phyloP scores from a whole-genome alignment of 2,329 filamentous ascomycete genomes.

The Exserohilum turcica region DNA sequence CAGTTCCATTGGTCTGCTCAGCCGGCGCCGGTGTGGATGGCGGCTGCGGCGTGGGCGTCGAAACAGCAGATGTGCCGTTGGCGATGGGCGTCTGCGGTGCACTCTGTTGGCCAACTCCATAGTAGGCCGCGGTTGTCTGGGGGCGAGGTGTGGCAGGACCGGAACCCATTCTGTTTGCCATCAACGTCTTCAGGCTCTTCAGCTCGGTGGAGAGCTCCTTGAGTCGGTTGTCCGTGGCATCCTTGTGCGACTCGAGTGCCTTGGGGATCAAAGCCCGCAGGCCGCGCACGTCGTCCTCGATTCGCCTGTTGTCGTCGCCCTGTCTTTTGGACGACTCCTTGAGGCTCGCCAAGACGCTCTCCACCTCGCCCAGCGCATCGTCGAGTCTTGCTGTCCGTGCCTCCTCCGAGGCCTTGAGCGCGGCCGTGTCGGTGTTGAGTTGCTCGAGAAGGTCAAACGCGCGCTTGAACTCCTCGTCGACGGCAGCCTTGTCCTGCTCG shows the following conservation, averaged over 20 bases:
- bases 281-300: constrained; percentile 82
- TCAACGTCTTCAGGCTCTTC: constrained; percentile 87
- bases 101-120: constrained; percentile 29
- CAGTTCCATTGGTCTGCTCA: constrained; percentile 29
- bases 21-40: constrained; percentile 20
- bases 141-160: constrained; percentile 31
- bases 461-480: constrained; percentile 91
- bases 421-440: constrained; percentile 84
- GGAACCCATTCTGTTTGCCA: constrained; percentile 65
- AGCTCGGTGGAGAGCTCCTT: constrained; percentile 86
- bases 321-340: constrained; percentile 80
- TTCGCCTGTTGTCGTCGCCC: constrained; percentile 84
- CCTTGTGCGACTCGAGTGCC: constrained; percentile 85
- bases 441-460: constrained; percentile 92
- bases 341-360: constrained; percentile 78
- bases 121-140: constrained; percentile 31
- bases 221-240: constrained; percentile 77
- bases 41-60: constrained; percentile 23
- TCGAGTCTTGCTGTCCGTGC: constrained; percentile 84
- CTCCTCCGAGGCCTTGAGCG: constrained; percentile 84
- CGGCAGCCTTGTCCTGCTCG: constrained; percentile 89
- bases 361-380: constrained; percentile 78
- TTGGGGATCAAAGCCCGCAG: constrained; percentile 86
- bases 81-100: constrained; percentile 30
- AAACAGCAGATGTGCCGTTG: constrained; percentile 33